Percentiles rank a stretch among this genome's conserved stretches.
Evolutionary conservation across 2,329 filamentous ascomycete species (phyloP).

Genomic region (Phaeosphaeriaceae sp.): DNA sequence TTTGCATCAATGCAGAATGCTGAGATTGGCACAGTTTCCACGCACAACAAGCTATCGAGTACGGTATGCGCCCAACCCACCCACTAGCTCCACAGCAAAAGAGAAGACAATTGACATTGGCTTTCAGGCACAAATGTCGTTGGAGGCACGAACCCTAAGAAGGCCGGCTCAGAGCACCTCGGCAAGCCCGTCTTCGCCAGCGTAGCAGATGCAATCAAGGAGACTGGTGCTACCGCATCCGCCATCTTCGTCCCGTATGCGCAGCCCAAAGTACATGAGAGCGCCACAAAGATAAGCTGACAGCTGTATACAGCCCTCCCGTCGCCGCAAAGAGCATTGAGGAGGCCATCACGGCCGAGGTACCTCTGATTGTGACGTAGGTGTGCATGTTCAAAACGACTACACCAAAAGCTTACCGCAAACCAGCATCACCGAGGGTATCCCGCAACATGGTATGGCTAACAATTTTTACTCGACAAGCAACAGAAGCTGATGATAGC

Average conservation of each 20-base stretch:
- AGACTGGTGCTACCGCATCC: constrained; percentile 88
- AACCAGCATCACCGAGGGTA: constrained; percentile 87
- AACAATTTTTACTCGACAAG: not conserved
- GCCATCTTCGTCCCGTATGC: constrained; percentile 94
- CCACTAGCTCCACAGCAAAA: constrained; percentile 18
- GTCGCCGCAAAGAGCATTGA: constrained; percentile 94
- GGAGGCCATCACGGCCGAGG: constrained; percentile 91
- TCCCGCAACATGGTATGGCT: constrained; percentile 87
- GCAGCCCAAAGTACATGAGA: not conserved
- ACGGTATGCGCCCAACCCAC: constrained; percentile 69
- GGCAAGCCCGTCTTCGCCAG: constrained; percentile 91
- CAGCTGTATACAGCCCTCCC: constrained; percentile 73
- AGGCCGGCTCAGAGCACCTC: constrained; percentile 89
- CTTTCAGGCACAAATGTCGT: constrained; percentile 89
- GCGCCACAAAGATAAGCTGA: not conserved
- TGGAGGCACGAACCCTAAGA: constrained; percentile 98
- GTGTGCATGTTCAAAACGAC: constrained; percentile 24
- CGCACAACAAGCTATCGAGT: constrained; percentile 96
- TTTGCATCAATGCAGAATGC: constrained; percentile 1
- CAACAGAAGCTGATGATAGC: constrained; percentile 23
- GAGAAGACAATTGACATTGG: constrained; percentile 36
- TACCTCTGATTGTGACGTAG: constrained; percentile 89
- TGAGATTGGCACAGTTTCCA: constrained; percentile 75
- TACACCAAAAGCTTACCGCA: constrained; percentile 34
- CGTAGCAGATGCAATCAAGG: constrained; percentile 86